Evolutionary conservation across 2,329 filamentous ascomycete genomes (phyloP).

Genomic region (Monosporascus ibericus): DNA sequence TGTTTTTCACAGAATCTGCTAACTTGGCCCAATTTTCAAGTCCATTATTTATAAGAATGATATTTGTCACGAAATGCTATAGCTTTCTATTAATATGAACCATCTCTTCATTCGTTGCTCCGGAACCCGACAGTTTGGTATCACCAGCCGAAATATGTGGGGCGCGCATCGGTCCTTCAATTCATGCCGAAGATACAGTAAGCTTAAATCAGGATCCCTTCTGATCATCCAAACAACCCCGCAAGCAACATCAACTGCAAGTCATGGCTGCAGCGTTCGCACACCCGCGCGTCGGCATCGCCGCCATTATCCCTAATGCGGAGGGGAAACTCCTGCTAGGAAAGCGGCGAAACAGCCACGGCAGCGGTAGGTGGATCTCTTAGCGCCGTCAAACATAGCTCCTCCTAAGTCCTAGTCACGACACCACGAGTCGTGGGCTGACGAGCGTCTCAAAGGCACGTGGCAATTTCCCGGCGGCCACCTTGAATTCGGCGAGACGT

Average conservation of each 20-base stretch:
- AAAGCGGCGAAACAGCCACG: conserved; percentile 42
- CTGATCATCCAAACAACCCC: background rate
- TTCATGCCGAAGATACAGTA: background rate
- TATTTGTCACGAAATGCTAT: no score
- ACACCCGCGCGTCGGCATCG: conserved; percentile 41
- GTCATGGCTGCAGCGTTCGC: conserved; percentile 16
- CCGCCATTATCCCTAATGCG: conserved; percentile 37
- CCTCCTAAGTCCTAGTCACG: background rate
- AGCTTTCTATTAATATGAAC: no score
- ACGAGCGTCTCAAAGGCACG: conserved; percentile 35
- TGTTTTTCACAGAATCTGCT: no score
- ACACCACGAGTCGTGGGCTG: conserved; percentile 8
- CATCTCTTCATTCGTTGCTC: no score
- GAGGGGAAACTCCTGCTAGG: conserved; percentile 41
- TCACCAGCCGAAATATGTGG: no score
- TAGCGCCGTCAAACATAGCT: background rate
- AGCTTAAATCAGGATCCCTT: background rate
- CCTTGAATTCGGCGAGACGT: conserved; percentile 62
- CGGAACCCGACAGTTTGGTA: background rate
- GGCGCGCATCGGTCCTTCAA: no score
- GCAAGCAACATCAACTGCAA: background rate
- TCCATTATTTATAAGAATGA: no score
- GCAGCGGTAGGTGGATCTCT: conserved; percentile 32
- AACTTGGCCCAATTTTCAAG: no score
- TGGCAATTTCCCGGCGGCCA: conserved; percentile 70